A percentile compares a stretch with the other conserved stretches of the same genome.
These are phyloP conservation scores for Tubosaeta sp. DNA, from an alignment of 768 basidiomycete species.

Conservation along the genomic window DNA sequence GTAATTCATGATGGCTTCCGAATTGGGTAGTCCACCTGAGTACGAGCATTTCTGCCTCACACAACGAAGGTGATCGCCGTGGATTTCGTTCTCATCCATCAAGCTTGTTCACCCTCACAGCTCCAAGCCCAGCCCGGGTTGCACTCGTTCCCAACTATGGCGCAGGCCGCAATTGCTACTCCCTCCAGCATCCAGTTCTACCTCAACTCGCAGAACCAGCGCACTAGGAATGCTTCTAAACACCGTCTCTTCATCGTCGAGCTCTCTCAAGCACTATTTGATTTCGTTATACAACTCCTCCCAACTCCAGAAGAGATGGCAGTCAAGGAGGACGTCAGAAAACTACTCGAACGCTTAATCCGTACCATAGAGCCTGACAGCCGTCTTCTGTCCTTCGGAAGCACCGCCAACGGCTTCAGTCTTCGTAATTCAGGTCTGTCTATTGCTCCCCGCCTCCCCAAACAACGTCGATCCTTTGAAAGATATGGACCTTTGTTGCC, in stretches of 20 bases:
- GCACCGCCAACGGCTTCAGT: conserved; percentile 96
- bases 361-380: conserved; percentile 91
- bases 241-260: conserved; percentile 68
- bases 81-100: conserved; percentile 21
- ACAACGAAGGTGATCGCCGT: conserved; percentile 26
- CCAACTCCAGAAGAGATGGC: conserved; percentile 87
- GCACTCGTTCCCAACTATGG: conserved; percentile 16
- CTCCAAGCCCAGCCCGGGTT: conserved; percentile 6
- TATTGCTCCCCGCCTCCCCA: conserved; percentile 5
- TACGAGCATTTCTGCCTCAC: conserved; percentile 16
- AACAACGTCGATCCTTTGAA: conserved; percentile 9
- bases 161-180: conserved; percentile 25
- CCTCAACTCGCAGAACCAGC: conserved; percentile 33
- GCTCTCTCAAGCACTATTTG: conserved; percentile 86
- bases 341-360: conserved; percentile 91
- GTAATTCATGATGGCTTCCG: conserved; percentile 15
- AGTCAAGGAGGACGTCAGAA: conserved; percentile 94
- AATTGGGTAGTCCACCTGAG: conserved; percentile 24
- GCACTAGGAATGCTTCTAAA: conserved; percentile 36
- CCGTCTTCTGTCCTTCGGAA: conserved; percentile 89
- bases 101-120: conserved; percentile 3
- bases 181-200: conserved; percentile 23
- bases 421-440: conserved; percentile 85
- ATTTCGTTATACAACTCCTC: conserved; percentile 89
- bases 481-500: conserved; percentile 99